Conservation (phyloP, 345 rosid genomes). For the Eucalyptus pumila region DNA sequence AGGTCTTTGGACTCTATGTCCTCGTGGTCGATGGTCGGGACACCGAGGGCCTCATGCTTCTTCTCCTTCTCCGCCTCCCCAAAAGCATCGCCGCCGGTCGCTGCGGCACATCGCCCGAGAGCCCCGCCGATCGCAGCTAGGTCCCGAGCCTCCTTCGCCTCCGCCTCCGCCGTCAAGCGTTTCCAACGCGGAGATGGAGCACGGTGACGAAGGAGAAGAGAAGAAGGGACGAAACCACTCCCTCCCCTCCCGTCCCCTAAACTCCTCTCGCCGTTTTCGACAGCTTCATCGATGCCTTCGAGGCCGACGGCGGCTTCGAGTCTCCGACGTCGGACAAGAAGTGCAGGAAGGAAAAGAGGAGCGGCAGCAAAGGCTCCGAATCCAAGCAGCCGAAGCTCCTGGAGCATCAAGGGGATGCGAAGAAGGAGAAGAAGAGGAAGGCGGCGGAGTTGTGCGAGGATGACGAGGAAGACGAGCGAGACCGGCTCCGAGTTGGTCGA, state of each 20-base stretch:
- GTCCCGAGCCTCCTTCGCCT: too few relatives aligned
- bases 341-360: slow-evolving; percentile 24
- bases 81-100: too few relatives aligned
- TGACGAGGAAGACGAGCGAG: slow-evolving; percentile 44
- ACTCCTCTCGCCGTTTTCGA: neutral
- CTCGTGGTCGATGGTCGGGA: too few relatives aligned
- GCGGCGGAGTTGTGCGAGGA: slow-evolving; percentile 15
- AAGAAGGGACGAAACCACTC: slow-evolving; percentile 7
- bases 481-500: slow-evolving; percentile 63
- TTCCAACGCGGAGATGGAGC: too few relatives aligned
- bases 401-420: slow-evolving; percentile 8
- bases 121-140: too few relatives aligned
- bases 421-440: slow-evolving; percentile 45
- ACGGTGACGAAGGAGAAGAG: neutral
- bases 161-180: too few relatives aligned
- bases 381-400: neutral
- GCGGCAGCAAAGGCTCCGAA: slow-evolving; percentile 7
- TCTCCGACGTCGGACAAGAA: neutral
- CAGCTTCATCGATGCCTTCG: slow-evolving; percentile 34
- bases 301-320: slow-evolving; percentile 5
- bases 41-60: too few relatives aligned
- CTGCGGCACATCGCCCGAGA: too few relatives aligned
- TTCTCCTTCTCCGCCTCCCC: too few relatives aligned
- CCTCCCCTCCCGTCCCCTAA: neutral
- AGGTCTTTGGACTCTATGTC: too few relatives aligned